phyloP scores from a whole-genome alignment of 163 green algal species.

The Chlorella variabilis region DNA sequence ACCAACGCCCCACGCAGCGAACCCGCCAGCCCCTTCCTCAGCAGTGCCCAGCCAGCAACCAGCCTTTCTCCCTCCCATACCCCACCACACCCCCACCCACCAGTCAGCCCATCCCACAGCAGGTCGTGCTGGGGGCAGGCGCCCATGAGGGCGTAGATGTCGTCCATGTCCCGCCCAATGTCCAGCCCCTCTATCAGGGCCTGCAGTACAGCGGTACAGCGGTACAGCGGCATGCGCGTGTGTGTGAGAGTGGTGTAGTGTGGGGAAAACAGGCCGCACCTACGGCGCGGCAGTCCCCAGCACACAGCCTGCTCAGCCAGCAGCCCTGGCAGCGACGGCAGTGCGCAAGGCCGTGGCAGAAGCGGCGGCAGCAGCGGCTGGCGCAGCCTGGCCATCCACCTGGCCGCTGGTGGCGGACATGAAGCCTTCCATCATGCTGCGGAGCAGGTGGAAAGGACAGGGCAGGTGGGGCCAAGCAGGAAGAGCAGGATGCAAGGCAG shows the following conservation, averaged over 20 bases:
- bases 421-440: constrained; percentile 78
- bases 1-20: too few species aligned
- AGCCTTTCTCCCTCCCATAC: too few species aligned
- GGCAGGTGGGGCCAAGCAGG: background rate
- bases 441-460: too few species aligned
- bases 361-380: too few species aligned
- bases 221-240: too few species aligned
- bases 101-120: constrained; percentile 84
- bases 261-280: too few species aligned
- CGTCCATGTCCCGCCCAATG: constrained; percentile 53
- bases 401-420: constrained; percentile 58
- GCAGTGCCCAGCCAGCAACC: too few species aligned
- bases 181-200: constrained; percentile 1
- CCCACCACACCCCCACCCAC: background rate
- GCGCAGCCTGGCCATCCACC: background rate
- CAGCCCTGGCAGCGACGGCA: background rate
- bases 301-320: background rate
- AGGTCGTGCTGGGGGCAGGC: constrained; percentile 91
- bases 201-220: background rate
- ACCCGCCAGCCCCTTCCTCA: too few species aligned
- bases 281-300: too few species aligned
- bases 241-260: too few species aligned
- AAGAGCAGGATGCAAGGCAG: too few species aligned
- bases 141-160: constrained; percentile 79
- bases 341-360: too few species aligned